Evolutionary conservation across 1,284 basidiomycete genomes (phyloP).

Genomic region (Irpex rosettiformis): DNA sequence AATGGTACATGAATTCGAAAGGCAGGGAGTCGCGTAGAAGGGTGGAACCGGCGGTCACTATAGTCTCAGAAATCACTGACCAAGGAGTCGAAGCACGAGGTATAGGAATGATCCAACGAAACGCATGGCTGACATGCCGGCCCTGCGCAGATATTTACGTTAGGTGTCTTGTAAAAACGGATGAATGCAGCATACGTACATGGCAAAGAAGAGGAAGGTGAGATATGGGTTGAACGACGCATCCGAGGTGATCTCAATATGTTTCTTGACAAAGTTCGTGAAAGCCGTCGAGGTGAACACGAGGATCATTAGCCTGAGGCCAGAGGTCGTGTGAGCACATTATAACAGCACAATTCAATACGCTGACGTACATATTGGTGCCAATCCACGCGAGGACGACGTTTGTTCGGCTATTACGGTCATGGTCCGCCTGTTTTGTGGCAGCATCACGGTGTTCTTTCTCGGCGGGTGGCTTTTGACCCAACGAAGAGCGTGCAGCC

Average conservation of each 20-base stretch:
- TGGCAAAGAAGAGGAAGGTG: conserved; percentile 76
- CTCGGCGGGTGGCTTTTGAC: conserved; percentile 60
- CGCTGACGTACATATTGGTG: conserved; percentile 66
- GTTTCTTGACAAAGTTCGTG: conserved; percentile 54
- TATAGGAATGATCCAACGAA: conserved; percentile 78
- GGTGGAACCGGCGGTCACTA: neutral
- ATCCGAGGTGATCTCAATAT: conserved; percentile 43
- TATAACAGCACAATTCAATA: conserved; percentile 9
- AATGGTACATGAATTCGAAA: conserved; percentile 6
- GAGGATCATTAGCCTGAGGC: conserved; percentile 66
- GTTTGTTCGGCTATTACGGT: conserved; percentile 80
- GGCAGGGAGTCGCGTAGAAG: neutral
- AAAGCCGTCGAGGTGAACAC: conserved; percentile 81
- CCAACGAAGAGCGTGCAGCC: conserved; percentile 65
- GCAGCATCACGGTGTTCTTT: conserved; percentile 84
- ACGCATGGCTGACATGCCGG: conserved; percentile 74
- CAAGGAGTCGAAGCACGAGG: conserved; percentile 71
- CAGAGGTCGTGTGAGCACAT: conserved; percentile 11
- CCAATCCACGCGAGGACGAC: conserved; percentile 85
- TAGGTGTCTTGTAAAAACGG: neutral
- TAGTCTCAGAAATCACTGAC: conserved; percentile 29
- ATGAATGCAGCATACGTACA: conserved; percentile 47
- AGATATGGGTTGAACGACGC: conserved; percentile 83
- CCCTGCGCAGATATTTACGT: conserved; percentile 38
- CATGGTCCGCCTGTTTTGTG: conserved; percentile 86